Conservation (phyloP, 2,329 filamentous ascomycete species). For the Fusarium cyanostomum region DNA sequence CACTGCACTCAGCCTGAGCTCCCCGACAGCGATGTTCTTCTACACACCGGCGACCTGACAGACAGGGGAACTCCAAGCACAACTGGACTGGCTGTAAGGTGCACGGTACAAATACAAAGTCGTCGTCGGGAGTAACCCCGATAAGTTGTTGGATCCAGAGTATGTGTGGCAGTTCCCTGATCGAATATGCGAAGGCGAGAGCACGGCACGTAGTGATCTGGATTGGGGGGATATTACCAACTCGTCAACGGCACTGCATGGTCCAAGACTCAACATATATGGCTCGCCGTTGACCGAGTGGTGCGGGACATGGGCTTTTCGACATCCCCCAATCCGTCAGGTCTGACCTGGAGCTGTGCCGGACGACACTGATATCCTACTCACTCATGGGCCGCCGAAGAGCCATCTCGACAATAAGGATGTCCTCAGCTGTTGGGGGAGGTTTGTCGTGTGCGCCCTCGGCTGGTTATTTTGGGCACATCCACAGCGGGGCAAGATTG, state of each 20-base stretch:
- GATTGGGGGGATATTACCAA: constrained; percentile 49
- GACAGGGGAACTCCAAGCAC: constrained; percentile 14
- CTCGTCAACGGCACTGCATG: constrained; percentile 37
- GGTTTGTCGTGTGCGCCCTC: constrained; percentile 45
- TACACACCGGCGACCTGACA: constrained; percentile 24
- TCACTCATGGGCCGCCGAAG: constrained; percentile 52
- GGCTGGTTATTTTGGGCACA: constrained; percentile 52
- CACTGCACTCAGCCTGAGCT: constrained; percentile 14
- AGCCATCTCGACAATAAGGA: constrained; percentile 49
- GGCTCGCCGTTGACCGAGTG: constrained; percentile 48
- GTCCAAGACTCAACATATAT: constrained; percentile 45
- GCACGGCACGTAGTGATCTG: constrained; percentile 22
- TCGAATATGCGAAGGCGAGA: not conserved
- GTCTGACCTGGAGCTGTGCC: constrained; percentile 29
- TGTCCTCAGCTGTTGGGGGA: constrained; percentile 46
- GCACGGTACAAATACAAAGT: constrained; percentile 14
- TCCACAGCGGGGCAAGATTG: constrained; percentile 41
- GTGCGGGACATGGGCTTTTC: constrained; percentile 53
- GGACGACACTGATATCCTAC: constrained; percentile 47
- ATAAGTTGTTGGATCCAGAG: constrained; percentile 13
- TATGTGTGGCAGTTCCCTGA: not conserved
- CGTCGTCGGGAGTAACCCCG: constrained; percentile 21
- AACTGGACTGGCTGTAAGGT: constrained; percentile 10
- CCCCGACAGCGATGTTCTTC: constrained; percentile 18
- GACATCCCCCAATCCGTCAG: constrained; percentile 44